Percentiles rank a stretch among this genome's conserved stretches.
These are phyloP conservation scores for Penicillium canariense DNA, from an alignment of 495 filamentous ascomycete genomes.

Conservation along the genomic window DNA sequence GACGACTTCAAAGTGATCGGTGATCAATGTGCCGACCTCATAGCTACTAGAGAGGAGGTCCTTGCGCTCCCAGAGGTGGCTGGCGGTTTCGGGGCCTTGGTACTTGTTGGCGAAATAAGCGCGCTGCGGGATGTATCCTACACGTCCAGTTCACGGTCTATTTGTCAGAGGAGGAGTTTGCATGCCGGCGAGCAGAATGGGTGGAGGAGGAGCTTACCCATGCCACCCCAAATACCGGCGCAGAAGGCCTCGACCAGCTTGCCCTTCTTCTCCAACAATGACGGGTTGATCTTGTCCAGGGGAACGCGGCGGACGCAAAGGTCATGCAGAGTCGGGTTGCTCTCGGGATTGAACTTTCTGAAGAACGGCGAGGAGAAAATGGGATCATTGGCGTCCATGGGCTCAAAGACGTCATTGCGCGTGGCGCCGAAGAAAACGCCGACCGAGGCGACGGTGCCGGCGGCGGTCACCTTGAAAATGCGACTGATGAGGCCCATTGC, in stretches of 20 bases:
- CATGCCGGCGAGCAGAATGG: not conserved
- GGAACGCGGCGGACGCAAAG: slow-evolving; percentile 60
- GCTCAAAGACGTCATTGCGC: slow-evolving; percentile 45
- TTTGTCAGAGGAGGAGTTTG: not conserved
- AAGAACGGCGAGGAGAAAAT: slow-evolving; percentile 57
- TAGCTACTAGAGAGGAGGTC: slow-evolving; percentile 56
- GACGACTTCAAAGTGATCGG: slow-evolving; percentile 76
- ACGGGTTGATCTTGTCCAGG: slow-evolving; percentile 59
- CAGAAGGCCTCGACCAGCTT: slow-evolving; percentile 62
- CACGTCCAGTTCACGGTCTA: not conserved
- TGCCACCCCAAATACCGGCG: slow-evolving; percentile 63
- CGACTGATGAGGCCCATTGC: slow-evolving; percentile 50
- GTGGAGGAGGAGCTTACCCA: slow-evolving; percentile 44
- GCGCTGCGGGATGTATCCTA: slow-evolving; percentile 65
- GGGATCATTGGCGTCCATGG: slow-evolving; percentile 56
- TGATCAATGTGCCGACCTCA: slow-evolving; percentile 61
- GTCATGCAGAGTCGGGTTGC: slow-evolving; percentile 61
- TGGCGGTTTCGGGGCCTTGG: slow-evolving; percentile 55
- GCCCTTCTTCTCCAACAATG: slow-evolving; percentile 59
- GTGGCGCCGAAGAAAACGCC: slow-evolving; percentile 44
- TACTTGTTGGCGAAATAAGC: slow-evolving; percentile 61
- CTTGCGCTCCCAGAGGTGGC: slow-evolving; percentile 60
- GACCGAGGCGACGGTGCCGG: slow-evolving; percentile 41
- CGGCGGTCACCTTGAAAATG: slow-evolving; percentile 40
- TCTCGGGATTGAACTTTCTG: slow-evolving; percentile 57